These are phyloP conservation scores for Paramecium sonneborni DNA, from an alignment of 73 alveolate genomes.

Conservation along the genomic window DNA sequence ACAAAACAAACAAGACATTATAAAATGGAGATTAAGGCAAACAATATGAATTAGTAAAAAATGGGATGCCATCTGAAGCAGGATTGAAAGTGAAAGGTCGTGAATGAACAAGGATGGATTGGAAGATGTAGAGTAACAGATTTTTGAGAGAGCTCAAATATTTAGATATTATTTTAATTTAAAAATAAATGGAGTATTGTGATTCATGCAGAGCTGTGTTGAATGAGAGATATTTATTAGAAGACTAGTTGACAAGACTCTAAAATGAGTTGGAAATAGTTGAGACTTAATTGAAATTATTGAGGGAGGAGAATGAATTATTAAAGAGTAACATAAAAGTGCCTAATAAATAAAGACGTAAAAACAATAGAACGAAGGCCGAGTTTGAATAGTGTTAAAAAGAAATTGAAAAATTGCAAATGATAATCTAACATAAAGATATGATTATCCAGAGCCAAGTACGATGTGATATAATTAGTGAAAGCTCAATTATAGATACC, in stretches of 20 bases:
- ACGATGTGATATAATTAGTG: conserved; percentile 24
- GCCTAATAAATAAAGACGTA: conserved; percentile 31
- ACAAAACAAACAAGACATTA: not conserved
- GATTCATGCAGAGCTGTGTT: not conserved
- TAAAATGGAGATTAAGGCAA: not conserved
- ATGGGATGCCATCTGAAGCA: conserved; percentile 74
- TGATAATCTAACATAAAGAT: conserved; percentile 14
- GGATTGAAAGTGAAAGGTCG: conserved; percentile 86
- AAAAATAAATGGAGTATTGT: conserved; percentile 11
- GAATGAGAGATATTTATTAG: not conserved
- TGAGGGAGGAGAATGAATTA: conserved; percentile 39
- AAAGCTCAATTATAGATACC: not conserved
- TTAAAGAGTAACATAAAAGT: conserved; percentile 46
- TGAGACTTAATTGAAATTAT: not conserved
- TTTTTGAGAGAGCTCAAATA: conserved; percentile 66
- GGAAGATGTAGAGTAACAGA: conserved; percentile 85
- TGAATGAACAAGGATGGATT: conserved; percentile 93
- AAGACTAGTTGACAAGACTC: not conserved
- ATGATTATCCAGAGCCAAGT: conserved; percentile 11
- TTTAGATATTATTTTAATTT: not conserved
- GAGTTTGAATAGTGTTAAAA: not conserved
- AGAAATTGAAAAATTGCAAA: not conserved
- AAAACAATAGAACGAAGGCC: not conserved
- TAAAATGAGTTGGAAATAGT: not conserved
- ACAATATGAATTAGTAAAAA: conserved; percentile 47